Evolutionary conservation across 2,329 filamentous ascomycete species (phyloP), one percentile per base, ranked within the genome.

Genomic region (Aspergillus sp.): DNA sequence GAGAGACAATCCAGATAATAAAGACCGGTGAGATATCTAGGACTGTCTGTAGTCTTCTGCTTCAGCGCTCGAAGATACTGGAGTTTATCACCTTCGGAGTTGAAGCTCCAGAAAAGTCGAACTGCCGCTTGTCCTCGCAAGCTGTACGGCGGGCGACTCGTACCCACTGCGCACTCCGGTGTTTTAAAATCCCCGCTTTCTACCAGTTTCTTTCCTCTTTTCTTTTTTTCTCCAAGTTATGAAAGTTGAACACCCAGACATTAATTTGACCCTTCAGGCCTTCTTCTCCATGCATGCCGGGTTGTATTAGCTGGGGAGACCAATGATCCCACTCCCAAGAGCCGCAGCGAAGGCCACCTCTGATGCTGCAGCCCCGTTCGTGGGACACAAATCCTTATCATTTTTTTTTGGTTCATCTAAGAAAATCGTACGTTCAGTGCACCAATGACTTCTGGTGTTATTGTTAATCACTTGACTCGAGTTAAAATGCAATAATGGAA

Each of bases 181-280:
- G 38, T 27, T 40, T 49, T 53, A 53, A 56, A 44, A 42, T 45
- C 39, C 38, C 47, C 50, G 44, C 11, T 13, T 39, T 46, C 47
- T 45, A 44, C 52, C 44, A 29, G 42, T 52, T 52, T 44, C 33
- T 46, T 49, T 51, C 52, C 41, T 47, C 42, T 13, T 49, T 44
- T 49, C 42, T 49, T 61, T 64, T 65, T 65, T 64, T 65, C 65
- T 58, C 60, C 61, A 58, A 66, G 52, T 64, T 60, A 55, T 64
- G 69, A 79, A 81, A 80, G 75, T 80, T 80, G 69, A 72, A 57
- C 62, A 75, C 75, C 71, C 68, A 70, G 68, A 66, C 64, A 66
- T 64, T 65, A 74, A 80, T 81, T 81, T 81, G 79, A 78, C 78
- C 71, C 69, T 65, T 62, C 73, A 72, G 63, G 65, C 72, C 49